Conservation (phyloP, 2,329 filamentous ascomycete species). For the Colletotrichum tabaci region DNA sequence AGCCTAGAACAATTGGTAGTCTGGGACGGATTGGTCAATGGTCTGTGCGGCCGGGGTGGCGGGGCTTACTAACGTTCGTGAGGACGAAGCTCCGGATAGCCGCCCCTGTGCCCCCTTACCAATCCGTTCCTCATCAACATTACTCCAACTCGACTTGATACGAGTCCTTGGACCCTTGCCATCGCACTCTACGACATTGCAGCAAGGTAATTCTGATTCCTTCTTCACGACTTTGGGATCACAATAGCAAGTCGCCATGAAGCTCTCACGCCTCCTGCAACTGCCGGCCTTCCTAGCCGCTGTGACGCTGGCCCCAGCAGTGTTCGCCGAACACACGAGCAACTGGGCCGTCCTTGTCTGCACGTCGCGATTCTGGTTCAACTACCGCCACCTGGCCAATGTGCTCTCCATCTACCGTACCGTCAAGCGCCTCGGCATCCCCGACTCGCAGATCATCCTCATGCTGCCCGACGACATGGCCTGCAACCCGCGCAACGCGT, state of each 20-base stretch:
- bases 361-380: slow-evolving; percentile 99
- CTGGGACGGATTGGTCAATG: not conserved
- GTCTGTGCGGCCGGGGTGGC: slow-evolving; percentile 10
- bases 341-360: slow-evolving; percentile 99
- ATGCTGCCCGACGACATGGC: slow-evolving; percentile 99
- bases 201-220: not conserved
- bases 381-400: slow-evolving; percentile 98
- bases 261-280: slow-evolving; percentile 60
- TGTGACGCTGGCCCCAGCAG: slow-evolving; percentile 59
- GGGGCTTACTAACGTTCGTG: slow-evolving; percentile 38
- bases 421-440: slow-evolving; percentile 96
- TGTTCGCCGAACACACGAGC: slow-evolving; percentile 86
- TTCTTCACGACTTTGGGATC: not conserved
- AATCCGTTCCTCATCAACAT: slow-evolving; percentile 1
- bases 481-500: slow-evolving; percentile 98
- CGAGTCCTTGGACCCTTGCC: slow-evolving; percentile 22
- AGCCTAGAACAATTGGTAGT: too few relatives aligned
- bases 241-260: slow-evolving; percentile 59
- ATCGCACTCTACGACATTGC: not conserved
- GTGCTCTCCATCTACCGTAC: slow-evolving; percentile 97
- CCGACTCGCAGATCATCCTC: slow-evolving; percentile 98
- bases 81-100: slow-evolving; percentile 34
- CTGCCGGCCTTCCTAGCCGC: slow-evolving; percentile 65
- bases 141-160: slow-evolving; percentile 3
- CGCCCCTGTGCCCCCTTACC: slow-evolving; percentile 32